phyloP scores from a whole-genome alignment of 2,329 filamentous ascomycete genomes.

The Fusarium compactum region DNA sequence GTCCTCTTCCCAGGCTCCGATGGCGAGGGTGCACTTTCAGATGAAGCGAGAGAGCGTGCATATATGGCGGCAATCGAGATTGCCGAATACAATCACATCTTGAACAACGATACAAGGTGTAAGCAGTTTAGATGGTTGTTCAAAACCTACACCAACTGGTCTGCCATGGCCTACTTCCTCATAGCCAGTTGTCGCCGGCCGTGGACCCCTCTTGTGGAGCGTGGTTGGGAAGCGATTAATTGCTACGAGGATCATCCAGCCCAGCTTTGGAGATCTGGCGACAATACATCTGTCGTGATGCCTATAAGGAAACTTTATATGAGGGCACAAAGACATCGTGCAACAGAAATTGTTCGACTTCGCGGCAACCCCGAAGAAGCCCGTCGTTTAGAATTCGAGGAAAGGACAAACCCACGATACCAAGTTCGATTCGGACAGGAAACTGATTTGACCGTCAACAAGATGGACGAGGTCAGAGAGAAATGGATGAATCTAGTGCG shows the following conservation, averaged over 20 bases:
- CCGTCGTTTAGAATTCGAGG: constrained; percentile 61
- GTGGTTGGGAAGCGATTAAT: constrained; percentile 62
- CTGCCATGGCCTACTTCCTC: constrained; percentile 62
- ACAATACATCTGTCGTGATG: constrained; percentile 63
- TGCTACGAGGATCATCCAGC: constrained; percentile 54
- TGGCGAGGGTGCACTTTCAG: constrained; percentile 66
- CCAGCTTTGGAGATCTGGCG: constrained; percentile 59
- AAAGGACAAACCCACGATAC: constrained; percentile 56
- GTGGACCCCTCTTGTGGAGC: constrained; percentile 63
- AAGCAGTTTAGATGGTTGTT: constrained; percentile 64
- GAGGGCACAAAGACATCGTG: constrained; percentile 64
- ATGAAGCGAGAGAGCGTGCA: constrained; percentile 74
- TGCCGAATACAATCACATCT: constrained; percentile 74
- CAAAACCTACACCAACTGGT: constrained; percentile 65
- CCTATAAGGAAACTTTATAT: constrained; percentile 67
- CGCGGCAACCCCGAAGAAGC: constrained; percentile 62
- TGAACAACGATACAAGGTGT: constrained; percentile 69
- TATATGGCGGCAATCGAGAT: constrained; percentile 81
- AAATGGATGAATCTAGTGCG: constrained; percentile 65
- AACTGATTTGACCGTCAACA: constrained; percentile 60
- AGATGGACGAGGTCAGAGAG: constrained; percentile 60
- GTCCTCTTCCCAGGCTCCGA: constrained; percentile 71
- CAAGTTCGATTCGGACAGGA: constrained; percentile 62
- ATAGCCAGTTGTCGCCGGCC: constrained; percentile 61
- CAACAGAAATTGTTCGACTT: constrained; percentile 63